Conservation (phyloP, 495 filamentous ascomycete genomes). For the Penicillium waksmanii region DNA sequence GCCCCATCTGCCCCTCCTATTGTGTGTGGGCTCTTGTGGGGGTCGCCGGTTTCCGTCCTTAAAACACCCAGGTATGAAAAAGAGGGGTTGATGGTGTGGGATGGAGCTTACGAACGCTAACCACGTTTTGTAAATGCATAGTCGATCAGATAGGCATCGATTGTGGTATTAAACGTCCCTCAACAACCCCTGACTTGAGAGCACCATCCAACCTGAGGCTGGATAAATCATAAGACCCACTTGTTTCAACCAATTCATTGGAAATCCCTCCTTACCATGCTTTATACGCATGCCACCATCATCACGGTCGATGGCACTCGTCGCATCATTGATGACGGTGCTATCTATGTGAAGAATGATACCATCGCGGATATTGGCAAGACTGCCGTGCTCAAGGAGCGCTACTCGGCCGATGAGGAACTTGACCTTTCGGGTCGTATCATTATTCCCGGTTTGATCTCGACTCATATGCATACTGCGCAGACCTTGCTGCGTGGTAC, state of each 20-base stretch:
- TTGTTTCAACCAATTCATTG: neutral
- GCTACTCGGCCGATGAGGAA: slow-evolving; percentile 33
- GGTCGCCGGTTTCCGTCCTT: slow-evolving; percentile 1
- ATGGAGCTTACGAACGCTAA: neutral
- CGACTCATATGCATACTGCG: slow-evolving; percentile 53
- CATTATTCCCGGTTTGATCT: slow-evolving; percentile 52
- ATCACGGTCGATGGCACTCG: slow-evolving; percentile 49
- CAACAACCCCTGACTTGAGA: neutral
- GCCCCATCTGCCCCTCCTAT: neutral
- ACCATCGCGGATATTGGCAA: slow-evolving; percentile 50
- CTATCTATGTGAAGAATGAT: slow-evolving; percentile 41
- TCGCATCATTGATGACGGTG: slow-evolving; percentile 50
- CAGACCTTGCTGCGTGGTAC: slow-evolving; percentile 54
- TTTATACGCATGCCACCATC: slow-evolving; percentile 47
- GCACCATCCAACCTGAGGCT: neutral
- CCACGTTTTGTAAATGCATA: neutral
- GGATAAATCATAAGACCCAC: neutral
- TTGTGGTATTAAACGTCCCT: neutral
- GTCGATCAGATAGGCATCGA: neutral
- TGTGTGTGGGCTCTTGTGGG: neutral
- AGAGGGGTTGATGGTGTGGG: neutral
- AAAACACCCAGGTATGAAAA: neutral
- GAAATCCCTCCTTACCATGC: slow-evolving; percentile 21
- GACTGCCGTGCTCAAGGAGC: slow-evolving; percentile 21
- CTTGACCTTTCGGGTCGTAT: slow-evolving; percentile 44